Evolutionary conservation across 768 basidiomycete species (phyloP), one percentile per base, ranked within the genome.

Genomic region (Cyathus striatus): DNA sequence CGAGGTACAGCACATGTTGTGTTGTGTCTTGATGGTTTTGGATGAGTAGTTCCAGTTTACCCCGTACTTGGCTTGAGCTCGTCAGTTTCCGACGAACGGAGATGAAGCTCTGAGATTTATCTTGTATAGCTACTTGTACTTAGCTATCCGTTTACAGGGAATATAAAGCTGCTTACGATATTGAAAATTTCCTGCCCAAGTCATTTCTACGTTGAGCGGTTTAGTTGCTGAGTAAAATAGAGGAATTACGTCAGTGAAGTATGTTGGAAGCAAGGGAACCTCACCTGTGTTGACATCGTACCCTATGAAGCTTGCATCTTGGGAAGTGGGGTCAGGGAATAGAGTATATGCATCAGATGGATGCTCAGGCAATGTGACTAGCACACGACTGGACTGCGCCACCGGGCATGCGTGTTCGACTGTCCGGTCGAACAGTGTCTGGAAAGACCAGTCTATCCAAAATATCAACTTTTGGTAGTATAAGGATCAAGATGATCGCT

Each of bases 41-140:
- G 40, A 97, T 59, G 18, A 72, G 67, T 10, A 94, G 61, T 34
- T 74, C 74, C 16, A 99, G 79, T 13, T 76, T 70, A 3, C 91
- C 93, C 35, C 73, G 76, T 7, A 82, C 83, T 59, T 94, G 92
- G 41, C 78, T 82, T 10, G 79, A 72, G 16, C 90, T 87, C 27
- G 74, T 75, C 17, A 95, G 70, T 0, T 79, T 81, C 10, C 95
- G 82, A 24, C 72, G 78, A 3, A 90, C 68, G 17, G 77, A 80
- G 38, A 86, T 62, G 0, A 79, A 72, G 2, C 76, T 70, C 5
- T 70, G 63, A 3, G 77, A 62, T 3, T 60, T 52, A 6, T 62
- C 57, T 38, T 72, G 62, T 9, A 63, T 56, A 25, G 63, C 46
- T 78, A n/a, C 12, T 7, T 30, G 14, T 7, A 32, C 7, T 27